These are phyloP conservation scores for Purshia tridentata DNA, from an alignment of 306 rosid species.

Conservation along the genomic window DNA sequence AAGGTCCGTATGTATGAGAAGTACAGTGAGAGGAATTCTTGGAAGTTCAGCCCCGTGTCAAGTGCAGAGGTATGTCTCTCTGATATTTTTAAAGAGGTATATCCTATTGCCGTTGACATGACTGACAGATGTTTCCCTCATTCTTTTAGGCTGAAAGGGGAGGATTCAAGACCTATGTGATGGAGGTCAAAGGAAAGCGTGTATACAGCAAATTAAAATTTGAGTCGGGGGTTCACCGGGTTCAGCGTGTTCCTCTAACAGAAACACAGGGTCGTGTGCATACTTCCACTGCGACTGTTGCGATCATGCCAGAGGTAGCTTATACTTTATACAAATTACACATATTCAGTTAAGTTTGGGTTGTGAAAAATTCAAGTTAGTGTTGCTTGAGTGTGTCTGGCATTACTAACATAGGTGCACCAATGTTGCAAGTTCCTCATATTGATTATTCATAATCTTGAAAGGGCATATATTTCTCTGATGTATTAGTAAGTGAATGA, in stretches of 20 bases:
- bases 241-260: slow-evolving; percentile 97
- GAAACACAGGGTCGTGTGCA: slow-evolving; percentile 97
- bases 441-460: neutral
- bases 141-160: slow-evolving; percentile 84
- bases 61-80: slow-evolving; percentile 59
- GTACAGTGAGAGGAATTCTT: slow-evolving; percentile 76
- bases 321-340: slow-evolving; percentile 17
- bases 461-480: neutral
- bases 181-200: slow-evolving; percentile 89
- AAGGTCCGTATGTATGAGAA: slow-evolving; percentile 96
- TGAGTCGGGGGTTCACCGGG: slow-evolving; percentile 98
- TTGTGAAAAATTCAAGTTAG: neutral
- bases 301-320: slow-evolving; percentile 98
- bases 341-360: slow-evolving; percentile 18
- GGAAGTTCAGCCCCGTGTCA: slow-evolving; percentile 68
- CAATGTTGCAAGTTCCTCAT: neutral
- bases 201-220: slow-evolving; percentile 93
- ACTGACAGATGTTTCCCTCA: slow-evolving; percentile 11
- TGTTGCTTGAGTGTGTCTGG: neutral
- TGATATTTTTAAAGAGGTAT: slow-evolving; percentile 13
- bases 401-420: neutral
- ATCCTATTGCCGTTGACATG: slow-evolving; percentile 17
- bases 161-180: slow-evolving; percentile 92
- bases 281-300: slow-evolving; percentile 98
- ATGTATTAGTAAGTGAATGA: neutral